These are phyloP conservation scores for Aureobasidium sp. DNA, from an alignment of 2,329 filamentous ascomycete species.

Conservation along the genomic window DNA sequence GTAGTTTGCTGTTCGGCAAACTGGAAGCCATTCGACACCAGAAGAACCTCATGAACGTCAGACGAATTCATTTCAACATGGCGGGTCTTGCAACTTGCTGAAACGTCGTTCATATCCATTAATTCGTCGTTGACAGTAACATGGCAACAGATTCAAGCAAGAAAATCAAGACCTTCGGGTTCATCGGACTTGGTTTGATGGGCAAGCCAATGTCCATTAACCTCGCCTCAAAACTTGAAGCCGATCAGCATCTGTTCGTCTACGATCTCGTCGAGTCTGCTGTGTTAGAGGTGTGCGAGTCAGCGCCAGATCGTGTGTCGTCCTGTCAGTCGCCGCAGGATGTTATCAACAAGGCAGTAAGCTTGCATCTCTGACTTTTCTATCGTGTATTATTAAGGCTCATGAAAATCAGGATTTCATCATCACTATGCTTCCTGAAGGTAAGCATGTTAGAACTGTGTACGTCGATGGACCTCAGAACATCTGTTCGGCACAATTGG, in stretches of 20 bases:
- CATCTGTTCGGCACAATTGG: conserved; percentile 36
- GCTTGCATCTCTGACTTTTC: conserved; percentile 13
- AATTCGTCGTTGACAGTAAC: neutral
- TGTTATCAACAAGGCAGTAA: conserved; percentile 45
- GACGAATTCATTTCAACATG: neutral
- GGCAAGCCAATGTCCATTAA: conserved; percentile 48
- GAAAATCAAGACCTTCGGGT: conserved; percentile 32
- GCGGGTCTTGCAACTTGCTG: neutral
- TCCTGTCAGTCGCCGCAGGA: conserved; percentile 40
- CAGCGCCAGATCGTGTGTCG: conserved; percentile 35
- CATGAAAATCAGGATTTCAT: conserved; percentile 37
- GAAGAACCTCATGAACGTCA: neutral
- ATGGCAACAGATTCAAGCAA: neutral
- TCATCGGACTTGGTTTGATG: conserved; percentile 52
- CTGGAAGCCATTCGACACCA: neutral
- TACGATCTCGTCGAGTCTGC: conserved; percentile 42
- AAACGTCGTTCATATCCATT: neutral
- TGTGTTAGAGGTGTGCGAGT: conserved; percentile 37
- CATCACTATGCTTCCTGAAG: conserved; percentile 50
- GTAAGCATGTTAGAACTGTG: conserved; percentile 44
- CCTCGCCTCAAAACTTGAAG: conserved; percentile 41
- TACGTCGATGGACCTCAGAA: conserved; percentile 42
- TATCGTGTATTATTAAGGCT: neutral
- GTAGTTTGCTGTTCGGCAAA: neutral
- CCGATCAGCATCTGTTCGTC: conserved; percentile 39